Evolutionary conservation across 306 rosid genomes (phyloP), one percentile per base, ranked within the genome.

Genomic region (Corylus heterophylla): DNA sequence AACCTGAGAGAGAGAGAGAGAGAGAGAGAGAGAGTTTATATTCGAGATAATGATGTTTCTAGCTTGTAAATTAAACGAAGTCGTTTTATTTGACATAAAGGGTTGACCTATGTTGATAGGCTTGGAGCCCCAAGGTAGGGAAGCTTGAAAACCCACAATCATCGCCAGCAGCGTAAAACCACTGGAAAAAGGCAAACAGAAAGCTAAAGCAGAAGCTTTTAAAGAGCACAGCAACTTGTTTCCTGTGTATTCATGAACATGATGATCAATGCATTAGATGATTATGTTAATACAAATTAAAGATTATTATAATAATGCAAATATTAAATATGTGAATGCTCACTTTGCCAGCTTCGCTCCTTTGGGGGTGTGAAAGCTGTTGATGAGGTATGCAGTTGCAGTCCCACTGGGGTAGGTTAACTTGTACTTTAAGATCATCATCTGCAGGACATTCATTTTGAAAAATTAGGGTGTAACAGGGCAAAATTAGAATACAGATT

Each of bases 301-400:
- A 42, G 45, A 42, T 42, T 39, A 39, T 31, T 31, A 39, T 39
- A 5, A 42, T 6, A 42, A 42, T 42, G 45, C 8, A 42, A 42
- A 42, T 39, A 39, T 3, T 42, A 16, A 16, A 31, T 52, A 55
- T 12, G 44, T 67, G 14, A 51, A 12, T 31, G 35, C 82, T 80
- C 79, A 90, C 97, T 88, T 89, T 73, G 96, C 97, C 18, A 89
- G 86, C 81, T 83, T 90, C 64, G 97, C 96, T 82, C 97, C 97
- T 69, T 79, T 88, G 7, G 97, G 96, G 29, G 97, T 92, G 79
- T 92, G 97, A 71, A 92, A 89, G 79, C 92, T 86, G 77, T 92
- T 92, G 81, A 92, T 84, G 20, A 89, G 96, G 44, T 76, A 87
- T 55, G 97, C 97, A 5, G 96, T 92, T n/a, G 97, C 97, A 29